Evolutionary conservation across 2,329 filamentous ascomycete genomes (phyloP).

Genomic region (Simplicillium aogashimaense): DNA sequence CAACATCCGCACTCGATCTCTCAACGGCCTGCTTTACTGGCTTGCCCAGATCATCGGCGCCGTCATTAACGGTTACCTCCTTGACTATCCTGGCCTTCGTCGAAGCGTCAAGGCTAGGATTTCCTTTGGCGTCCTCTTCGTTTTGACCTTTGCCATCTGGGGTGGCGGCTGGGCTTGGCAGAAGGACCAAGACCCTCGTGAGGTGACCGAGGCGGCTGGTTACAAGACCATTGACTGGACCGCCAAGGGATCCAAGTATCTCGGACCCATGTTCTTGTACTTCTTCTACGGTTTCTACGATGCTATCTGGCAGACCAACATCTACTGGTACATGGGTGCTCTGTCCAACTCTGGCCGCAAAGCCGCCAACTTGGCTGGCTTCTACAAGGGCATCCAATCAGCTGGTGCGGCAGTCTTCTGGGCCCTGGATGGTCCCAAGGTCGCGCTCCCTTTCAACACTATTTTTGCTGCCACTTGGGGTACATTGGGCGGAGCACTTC

Average conservation of each 20-base stretch:
- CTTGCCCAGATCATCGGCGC: constrained; percentile 45
- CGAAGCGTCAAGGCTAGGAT: constrained; percentile 34
- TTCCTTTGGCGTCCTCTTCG: constrained; percentile 34
- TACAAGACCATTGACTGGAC: constrained; percentile 53
- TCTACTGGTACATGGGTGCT: constrained; percentile 63
- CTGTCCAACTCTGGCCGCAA: constrained; percentile 58
- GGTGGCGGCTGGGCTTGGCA: constrained; percentile 56
- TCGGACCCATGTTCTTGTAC: constrained; percentile 78
- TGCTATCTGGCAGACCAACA: constrained; percentile 78
- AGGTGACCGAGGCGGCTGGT: constrained; percentile 17
- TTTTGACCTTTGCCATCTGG: constrained; percentile 41
- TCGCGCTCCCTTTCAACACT: constrained; percentile 49
- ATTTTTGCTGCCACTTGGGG: constrained; percentile 68
- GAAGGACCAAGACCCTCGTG: constrained; percentile 36
- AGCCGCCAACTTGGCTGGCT: constrained; percentile 83
- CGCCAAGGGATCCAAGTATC: constrained; percentile 42
- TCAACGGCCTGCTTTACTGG: constrained; percentile 46
- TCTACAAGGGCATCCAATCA: constrained; percentile 82
- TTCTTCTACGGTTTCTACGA: constrained; percentile 89
- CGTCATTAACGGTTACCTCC: constrained; percentile 32
- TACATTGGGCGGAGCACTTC: constrained; percentile 60
- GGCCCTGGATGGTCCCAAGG: constrained; percentile 52
- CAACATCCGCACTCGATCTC: constrained; percentile 43
- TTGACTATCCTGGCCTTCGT: constrained; percentile 31
- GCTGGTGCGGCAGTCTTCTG: constrained; percentile 70